These are phyloP conservation scores for Eimeria sp. DNA, from an alignment of 169 alveolate genomes.

Conservation along the genomic window DNA sequence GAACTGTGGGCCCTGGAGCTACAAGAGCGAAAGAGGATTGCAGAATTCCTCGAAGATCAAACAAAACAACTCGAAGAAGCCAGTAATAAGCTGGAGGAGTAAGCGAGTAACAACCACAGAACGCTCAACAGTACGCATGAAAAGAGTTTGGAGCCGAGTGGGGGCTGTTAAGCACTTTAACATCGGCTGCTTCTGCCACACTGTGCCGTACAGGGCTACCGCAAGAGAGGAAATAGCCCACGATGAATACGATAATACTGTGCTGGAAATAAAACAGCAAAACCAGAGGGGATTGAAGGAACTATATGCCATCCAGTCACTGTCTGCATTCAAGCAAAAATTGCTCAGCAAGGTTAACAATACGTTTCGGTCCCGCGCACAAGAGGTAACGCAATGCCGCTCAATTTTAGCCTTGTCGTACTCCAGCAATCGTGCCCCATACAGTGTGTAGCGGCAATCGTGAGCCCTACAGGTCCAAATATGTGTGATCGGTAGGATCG, in stretches of 20 bases:
- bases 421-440: neutral
- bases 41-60: conserved; percentile 17
- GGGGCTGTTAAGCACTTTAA: neutral
- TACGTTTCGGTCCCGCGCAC: conserved; percentile 26
- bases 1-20: conserved; percentile 65
- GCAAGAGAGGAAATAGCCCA: conserved; percentile 25
- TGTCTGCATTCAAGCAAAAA: conserved; percentile 45
- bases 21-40: conserved; percentile 2
- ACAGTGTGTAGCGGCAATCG: neutral
- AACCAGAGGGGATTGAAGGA: conserved; percentile 19
- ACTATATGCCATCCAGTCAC: conserved; percentile 12
- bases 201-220: conserved; percentile 29
- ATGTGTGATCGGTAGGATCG: neutral
- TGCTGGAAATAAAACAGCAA: conserved; percentile 2
- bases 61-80: conserved; percentile 33
- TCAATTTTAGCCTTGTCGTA: neutral
- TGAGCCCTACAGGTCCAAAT: neutral
- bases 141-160: neutral
- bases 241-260: conserved; percentile 32
- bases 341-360: conserved; percentile 41
- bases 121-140: neutral
- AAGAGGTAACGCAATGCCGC: conserved; percentile 18
- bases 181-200: neutral
- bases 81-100: conserved; percentile 9
- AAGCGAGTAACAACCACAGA: neutral